phyloP scores from a whole-genome alignment of 2,329 filamentous ascomycete species.

The Aspergillus texensis region DNA sequence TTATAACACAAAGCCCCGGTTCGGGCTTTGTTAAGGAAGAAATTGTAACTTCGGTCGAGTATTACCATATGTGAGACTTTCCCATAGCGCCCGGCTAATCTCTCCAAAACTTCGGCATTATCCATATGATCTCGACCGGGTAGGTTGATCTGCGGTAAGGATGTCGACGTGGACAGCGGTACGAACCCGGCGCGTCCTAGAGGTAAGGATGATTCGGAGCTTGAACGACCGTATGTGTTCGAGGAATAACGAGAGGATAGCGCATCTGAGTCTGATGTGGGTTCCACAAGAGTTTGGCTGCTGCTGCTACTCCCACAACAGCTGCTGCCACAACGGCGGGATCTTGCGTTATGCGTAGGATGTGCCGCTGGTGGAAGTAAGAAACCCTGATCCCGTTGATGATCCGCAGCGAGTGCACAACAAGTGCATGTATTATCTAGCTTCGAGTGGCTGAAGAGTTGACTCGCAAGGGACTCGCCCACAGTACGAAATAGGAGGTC shows the following conservation, averaged over 20 bases:
- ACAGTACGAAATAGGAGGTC: not conserved
- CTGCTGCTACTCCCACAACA: conserved; percentile 8
- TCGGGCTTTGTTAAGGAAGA: conserved; percentile 41
- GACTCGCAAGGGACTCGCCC: not conserved
- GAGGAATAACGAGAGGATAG: not conserved
- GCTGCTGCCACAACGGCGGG: not conserved
- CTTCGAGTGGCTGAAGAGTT: not conserved
- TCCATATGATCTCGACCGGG: not conserved
- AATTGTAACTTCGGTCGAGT: conserved; percentile 44
- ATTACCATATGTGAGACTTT: conserved; percentile 48
- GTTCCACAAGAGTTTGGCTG: conserved; percentile 7
- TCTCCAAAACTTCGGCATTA: not conserved
- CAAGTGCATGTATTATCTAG: not conserved
- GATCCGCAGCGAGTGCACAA: not conserved
- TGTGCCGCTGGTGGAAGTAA: not conserved
- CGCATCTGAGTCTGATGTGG: not conserved
- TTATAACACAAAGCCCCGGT: conserved; percentile 45
- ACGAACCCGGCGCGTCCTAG: not conserved
- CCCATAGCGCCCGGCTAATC: conserved; percentile 37
- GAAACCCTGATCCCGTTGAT: not conserved
- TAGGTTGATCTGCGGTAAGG: not conserved
- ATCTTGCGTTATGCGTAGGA: not conserved
- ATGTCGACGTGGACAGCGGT: not conserved
- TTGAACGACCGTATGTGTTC: not conserved
- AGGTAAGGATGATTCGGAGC: not conserved